Base-by-base conservation (phyloP, 352 stramenopile genomes). In the Globisporangium nunn region DNA sequence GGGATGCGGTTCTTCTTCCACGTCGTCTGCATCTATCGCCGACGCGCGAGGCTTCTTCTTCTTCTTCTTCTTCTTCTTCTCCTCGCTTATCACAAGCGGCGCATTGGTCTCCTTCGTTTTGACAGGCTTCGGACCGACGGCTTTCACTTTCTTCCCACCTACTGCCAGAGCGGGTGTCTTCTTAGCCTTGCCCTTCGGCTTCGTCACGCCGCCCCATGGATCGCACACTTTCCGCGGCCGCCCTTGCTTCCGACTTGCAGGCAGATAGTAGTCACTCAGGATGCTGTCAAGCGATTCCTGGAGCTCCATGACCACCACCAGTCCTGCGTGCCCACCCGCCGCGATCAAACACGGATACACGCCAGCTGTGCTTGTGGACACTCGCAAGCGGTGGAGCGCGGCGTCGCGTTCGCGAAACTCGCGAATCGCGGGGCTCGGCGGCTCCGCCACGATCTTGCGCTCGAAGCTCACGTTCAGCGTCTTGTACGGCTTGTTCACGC, bases 351-450 rank as follows among this genome's bases (percentile, higher is more conserved):
- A 89, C 18, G 80, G 80, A 18, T 64, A 78, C 44, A 75, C 64
- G 7, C 70, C 69, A 11, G 68, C 12, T 41, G 65, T 66, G 37
- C 52, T 74, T 1, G 71, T 87, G 10, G 72, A 85, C 23, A 87
- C 30, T 1, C 78, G 71, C 15, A 93, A 46, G 12, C 82, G 75
- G 56, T 93, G 82, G n/a, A 93, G 54, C 31, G 82, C 74, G n/a
- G 80, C 78, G 62, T 93, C 78, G 11, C 82, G 76, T 52, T 89
- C 78, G 41, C 78, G 86, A 57, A 92, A 92, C 51, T 87, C 72
- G 6, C 82, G 72, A 6, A 74, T 78, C 3, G 59, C 69, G 31
- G 70, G 59, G 50, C 66, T 76, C 15, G 67, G 58, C 17, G 65
- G 50, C 56, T 90, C 78, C 14, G 63, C 74, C 0, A 88, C 69